Evolutionary conservation across 108 stramenopile genomes (phyloP).

Genomic region (Nitzschia inconspicua): DNA sequence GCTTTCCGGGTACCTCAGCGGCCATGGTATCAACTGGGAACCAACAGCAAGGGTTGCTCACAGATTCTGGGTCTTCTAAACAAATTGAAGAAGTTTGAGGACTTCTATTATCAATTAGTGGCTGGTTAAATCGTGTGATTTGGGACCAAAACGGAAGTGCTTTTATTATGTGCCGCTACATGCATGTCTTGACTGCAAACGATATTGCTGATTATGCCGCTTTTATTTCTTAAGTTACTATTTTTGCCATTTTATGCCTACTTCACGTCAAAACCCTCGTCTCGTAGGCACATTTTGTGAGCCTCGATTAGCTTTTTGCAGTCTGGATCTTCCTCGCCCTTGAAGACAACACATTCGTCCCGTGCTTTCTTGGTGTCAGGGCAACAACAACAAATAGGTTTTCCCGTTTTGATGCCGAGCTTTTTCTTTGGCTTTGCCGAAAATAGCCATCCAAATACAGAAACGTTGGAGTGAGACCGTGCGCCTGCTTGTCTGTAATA

Average conservation of each 20-base stretch:
- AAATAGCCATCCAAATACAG: too few species aligned
- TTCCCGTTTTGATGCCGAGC: constrained; percentile 91
- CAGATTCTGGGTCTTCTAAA: background rate
- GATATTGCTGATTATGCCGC: too few species aligned
- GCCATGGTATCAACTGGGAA: background rate
- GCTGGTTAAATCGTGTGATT: too few species aligned
- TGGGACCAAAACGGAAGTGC: too few species aligned
- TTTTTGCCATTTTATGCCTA: constrained; percentile 36
- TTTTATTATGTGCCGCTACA: too few species aligned
- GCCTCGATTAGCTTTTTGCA: constrained; percentile 91
- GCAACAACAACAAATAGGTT: constrained; percentile 98
- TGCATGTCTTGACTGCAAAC: too few species aligned
- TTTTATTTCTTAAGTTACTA: too few species aligned
- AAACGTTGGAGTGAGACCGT: too few species aligned
- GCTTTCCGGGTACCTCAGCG: constrained; percentile 4
- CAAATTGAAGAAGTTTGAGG: constrained; percentile 6
- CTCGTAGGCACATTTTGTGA: constrained; percentile 93
- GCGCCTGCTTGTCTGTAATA: too few species aligned
- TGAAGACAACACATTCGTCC: constrained; percentile 93
- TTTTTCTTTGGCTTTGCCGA: constrained; percentile 42
- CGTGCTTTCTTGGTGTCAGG: constrained; percentile 95
- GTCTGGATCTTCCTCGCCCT: constrained; percentile 86
- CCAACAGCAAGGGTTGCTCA: constrained; percentile 4
- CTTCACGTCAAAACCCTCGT: constrained; percentile 95
- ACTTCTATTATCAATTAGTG: too few species aligned